Evolutionary conservation across 2,329 filamentous ascomycete species (phyloP).

Genomic region (Tolypocladium cylindrosporum): DNA sequence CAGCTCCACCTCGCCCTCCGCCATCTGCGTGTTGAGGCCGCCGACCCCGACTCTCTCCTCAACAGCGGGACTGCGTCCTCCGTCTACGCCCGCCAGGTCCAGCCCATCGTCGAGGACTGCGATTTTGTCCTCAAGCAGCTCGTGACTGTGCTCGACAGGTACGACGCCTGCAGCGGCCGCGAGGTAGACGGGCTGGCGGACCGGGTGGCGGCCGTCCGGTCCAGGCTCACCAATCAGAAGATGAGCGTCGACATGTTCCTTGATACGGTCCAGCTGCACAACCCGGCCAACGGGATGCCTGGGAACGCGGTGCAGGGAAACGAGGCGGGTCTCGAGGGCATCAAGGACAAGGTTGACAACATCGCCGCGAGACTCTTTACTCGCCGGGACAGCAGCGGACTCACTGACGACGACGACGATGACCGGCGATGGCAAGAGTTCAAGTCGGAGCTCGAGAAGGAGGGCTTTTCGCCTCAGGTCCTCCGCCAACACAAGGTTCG

Average conservation of each 20-base stretch:
- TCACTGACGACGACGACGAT: slow-evolving; percentile 37
- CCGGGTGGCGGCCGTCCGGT: slow-evolving; percentile 29
- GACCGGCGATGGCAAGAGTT: slow-evolving; percentile 46
- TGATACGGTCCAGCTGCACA: slow-evolving; percentile 45
- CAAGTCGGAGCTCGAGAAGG: slow-evolving; percentile 44
- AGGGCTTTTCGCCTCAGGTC: slow-evolving; percentile 47
- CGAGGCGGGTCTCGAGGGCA: slow-evolving; percentile 35
- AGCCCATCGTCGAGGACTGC: slow-evolving; percentile 42
- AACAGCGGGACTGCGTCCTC: slow-evolving; percentile 28
- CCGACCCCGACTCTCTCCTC: slow-evolving; percentile 45
- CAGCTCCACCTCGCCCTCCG: slow-evolving; percentile 45
- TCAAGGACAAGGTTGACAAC: slow-evolving; percentile 50
- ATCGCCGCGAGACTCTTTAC: slow-evolving; percentile 43
- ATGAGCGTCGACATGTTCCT: slow-evolving; percentile 45
- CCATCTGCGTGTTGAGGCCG: slow-evolving; percentile 47
- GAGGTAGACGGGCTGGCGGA: slow-evolving; percentile 24
- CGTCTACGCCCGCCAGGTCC: slow-evolving; percentile 39
- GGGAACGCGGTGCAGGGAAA: slow-evolving; percentile 23
- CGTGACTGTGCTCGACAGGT: slow-evolving; percentile 39
- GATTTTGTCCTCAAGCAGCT: slow-evolving; percentile 46
- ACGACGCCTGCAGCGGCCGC: slow-evolving; percentile 19
- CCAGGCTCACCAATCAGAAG: slow-evolving; percentile 41
- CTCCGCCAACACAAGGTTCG: slow-evolving; percentile 47
- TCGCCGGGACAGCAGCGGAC: slow-evolving; percentile 25
- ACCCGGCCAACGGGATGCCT: slow-evolving; percentile 26